These are phyloP conservation scores for Podospora australis DNA, from an alignment of 495 filamentous ascomycete genomes.

Conservation along the genomic window DNA sequence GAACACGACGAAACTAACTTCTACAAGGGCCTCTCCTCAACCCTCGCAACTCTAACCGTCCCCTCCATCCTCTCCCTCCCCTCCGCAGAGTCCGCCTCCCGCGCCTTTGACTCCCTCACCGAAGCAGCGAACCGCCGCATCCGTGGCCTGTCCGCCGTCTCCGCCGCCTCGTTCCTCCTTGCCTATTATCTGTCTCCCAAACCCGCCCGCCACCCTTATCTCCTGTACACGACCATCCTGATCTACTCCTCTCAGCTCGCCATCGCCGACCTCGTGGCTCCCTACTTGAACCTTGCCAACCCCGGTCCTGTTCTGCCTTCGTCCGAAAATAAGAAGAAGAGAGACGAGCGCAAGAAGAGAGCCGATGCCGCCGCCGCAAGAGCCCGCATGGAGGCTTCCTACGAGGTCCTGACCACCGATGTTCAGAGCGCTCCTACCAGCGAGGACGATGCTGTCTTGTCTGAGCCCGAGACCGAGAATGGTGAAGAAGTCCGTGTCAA, in stretches of 20 bases:
- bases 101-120: slow-evolving; percentile 57
- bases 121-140: slow-evolving; percentile 52
- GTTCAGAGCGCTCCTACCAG: slow-evolving; percentile 37
- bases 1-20: not conserved
- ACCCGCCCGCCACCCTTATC: slow-evolving; percentile 71
- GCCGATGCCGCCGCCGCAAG: slow-evolving; percentile 16
- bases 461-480: slow-evolving; percentile 53
- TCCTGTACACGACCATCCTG: slow-evolving; percentile 68
- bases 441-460: slow-evolving; percentile 33
- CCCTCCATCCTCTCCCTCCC: slow-evolving; percentile 73
- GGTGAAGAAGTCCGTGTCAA: slow-evolving; percentile 71
- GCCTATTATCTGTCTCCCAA: slow-evolving; percentile 67
- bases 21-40: slow-evolving; percentile 73
- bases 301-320: slow-evolving; percentile 7
- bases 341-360: slow-evolving; percentile 16
- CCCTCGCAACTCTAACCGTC: slow-evolving; percentile 63
- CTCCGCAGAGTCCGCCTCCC: slow-evolving; percentile 57
- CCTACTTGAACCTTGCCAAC: slow-evolving; percentile 40
- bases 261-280: slow-evolving; percentile 44
- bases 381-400: slow-evolving; percentile 49
- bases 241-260: slow-evolving; percentile 48
- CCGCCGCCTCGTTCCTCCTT: slow-evolving; percentile 58
- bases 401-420: slow-evolving; percentile 50
- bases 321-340: slow-evolving; percentile 15
- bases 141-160: slow-evolving; percentile 53